Evolutionary conservation across 768 basidiomycete species (phyloP), one percentile per base, ranked within the genome.

Genomic region (Psilocybe sp.): DNA sequence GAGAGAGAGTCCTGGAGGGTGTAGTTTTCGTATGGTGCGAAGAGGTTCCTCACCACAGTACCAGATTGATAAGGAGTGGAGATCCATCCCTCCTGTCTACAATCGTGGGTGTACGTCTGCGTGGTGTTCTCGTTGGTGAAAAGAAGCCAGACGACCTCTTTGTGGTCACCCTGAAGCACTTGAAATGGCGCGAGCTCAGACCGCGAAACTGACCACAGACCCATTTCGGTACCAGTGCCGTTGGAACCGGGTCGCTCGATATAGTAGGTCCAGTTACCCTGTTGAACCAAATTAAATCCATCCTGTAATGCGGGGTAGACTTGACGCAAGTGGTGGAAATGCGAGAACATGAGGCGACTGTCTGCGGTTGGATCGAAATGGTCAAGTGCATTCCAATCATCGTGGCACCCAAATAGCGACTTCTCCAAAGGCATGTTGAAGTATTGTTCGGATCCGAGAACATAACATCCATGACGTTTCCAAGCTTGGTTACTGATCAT

Each of bases 391-490:
- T 96, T 95, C 91, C 89, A 94, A 58, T 89, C 84, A 61, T 96
- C 92, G 40, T 86, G 60, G 64, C 94, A 97, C 40, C 92, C 94
- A 14, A 92, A 71, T 31, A 92, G 64, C 2, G 89, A 70, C 58
- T 82, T 83, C 47, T 88, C 86, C 56, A 95, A 75, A 1, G 89
- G 88, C 81, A 95, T 89, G 69, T 96, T 93, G 77, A 88, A 97
- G 71, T 94, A 97, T 62, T 96, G 94, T 52, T 80, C 76, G 7
- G 94, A 96, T 10, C 94, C 94, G 32, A 96, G 81, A 40, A 75
- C 77, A 65, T 97, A 97, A 67, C 94, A 97, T 5, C 93, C 93
- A 62, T 97, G 94, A 32, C 88, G 82, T 62, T 92, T 87, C 94
- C 94, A 97, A 4, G 93, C 93, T 44, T 72, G 80, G 65, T 77